Conservation (phyloP, 208 protist genomes). For the Leptomonas seymouri region DNA sequence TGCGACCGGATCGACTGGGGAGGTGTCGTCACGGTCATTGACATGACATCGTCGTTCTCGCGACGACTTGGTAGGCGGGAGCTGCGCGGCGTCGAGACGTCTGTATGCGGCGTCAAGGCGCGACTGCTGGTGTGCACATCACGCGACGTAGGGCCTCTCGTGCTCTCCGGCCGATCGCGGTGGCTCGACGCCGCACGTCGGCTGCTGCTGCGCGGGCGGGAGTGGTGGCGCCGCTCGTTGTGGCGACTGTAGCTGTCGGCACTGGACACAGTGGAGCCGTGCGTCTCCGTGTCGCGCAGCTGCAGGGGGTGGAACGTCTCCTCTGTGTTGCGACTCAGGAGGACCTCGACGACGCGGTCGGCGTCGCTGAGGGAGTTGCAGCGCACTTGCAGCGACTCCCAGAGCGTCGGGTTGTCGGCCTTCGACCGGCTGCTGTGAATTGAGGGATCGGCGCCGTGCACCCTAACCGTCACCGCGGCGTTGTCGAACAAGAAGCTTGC, state of each 20-base stretch:
- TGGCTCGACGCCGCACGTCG: background rate
- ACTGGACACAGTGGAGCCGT: conserved; percentile 21
- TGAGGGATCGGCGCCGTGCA: conserved; percentile 15
- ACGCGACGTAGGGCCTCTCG: conserved; percentile 6
- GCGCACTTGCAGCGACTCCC: conserved; percentile 57
- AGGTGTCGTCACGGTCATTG: conserved; percentile 20
- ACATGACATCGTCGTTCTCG: conserved; percentile 31
- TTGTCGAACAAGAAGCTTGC: conserved; percentile 71
- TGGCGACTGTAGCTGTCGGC: conserved; percentile 37
- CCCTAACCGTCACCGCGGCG: conserved; percentile 43
- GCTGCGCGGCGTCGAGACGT: conserved; percentile 34
- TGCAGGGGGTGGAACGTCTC: conserved; percentile 32
- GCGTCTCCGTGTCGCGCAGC: conserved; percentile 14
- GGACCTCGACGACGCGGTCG: conserved; percentile 49
- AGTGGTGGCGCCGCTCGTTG: conserved; percentile 26
- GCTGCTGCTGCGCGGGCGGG: conserved; percentile 14
- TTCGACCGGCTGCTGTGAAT: conserved; percentile 25
- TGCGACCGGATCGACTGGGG: conserved; percentile 41
- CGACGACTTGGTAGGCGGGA: conserved; percentile 38
- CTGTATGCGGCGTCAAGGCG: conserved; percentile 16
- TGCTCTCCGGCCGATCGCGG: conserved; percentile 5
- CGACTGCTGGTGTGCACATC: conserved; percentile 9
- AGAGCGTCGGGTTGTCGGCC: conserved; percentile 43
- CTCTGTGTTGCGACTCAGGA: conserved; percentile 54
- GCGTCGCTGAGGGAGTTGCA: conserved; percentile 39